A percentile compares a stretch with the other conserved stretches of the same genome.
These are phyloP conservation scores for Fusarium staphyleae DNA, from an alignment of 2,329 filamentous ascomycete genomes.

Conservation along the genomic window DNA sequence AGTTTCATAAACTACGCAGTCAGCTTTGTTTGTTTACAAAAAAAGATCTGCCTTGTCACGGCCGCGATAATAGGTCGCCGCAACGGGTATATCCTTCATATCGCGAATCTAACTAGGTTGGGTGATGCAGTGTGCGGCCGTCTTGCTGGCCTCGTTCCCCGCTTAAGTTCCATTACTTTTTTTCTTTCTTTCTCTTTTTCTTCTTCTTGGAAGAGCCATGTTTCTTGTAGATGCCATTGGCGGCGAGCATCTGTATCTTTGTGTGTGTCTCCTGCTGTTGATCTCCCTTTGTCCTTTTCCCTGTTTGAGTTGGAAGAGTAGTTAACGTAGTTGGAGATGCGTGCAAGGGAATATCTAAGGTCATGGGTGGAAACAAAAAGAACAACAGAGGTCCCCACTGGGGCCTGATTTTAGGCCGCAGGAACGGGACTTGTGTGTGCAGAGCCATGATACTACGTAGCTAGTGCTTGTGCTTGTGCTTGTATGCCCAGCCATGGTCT, in stretches of 20 bases:
- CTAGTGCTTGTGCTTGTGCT: no score
- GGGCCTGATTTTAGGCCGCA: constrained; percentile 36
- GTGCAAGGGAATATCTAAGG: no score
- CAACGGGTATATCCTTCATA: constrained; percentile 30
- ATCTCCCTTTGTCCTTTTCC: neutral
- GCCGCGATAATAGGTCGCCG: constrained; percentile 35
- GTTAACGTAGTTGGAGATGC: constrained; percentile 2
- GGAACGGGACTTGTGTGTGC: constrained; percentile 22
- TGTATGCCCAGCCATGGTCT: neutral
- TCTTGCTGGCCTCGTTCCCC: constrained; percentile 3
- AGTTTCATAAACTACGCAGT: neutral
- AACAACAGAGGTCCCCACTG: constrained; percentile 26
- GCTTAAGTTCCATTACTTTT: constrained; percentile 14
- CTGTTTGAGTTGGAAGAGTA: constrained; percentile 8
- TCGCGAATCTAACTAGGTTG: constrained; percentile 41
- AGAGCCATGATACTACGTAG: neutral
- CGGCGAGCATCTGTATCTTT: no score
- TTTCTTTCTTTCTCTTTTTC: constrained; percentile 18
- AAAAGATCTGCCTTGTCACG: constrained; percentile 30
- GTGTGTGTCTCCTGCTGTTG: no score
- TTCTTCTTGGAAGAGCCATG: constrained; percentile 8
- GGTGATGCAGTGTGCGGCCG: constrained; percentile 22
- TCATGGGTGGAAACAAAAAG: constrained; percentile 1
- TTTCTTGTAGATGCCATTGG: constrained; percentile 22
- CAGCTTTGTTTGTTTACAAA: constrained; percentile 32